phyloP scores from a whole-genome alignment of 768 basidiomycete genomes.

The Guyanaporus albipodus region DNA sequence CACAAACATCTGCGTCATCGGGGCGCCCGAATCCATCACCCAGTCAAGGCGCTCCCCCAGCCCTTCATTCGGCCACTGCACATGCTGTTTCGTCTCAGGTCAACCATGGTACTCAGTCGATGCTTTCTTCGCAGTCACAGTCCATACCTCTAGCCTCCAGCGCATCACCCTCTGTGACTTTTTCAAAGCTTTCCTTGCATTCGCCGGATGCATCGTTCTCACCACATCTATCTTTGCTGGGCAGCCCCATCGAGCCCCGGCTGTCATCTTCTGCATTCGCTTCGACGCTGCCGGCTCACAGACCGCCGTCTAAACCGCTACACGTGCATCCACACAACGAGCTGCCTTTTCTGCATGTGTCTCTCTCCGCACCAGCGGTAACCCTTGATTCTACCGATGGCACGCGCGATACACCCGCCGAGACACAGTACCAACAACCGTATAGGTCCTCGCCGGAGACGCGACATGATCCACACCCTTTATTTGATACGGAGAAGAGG shows the following conservation, averaged over 20 bases:
- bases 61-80: not conserved
- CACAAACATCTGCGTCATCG: slow-evolving; percentile 4
- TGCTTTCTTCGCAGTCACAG: not conserved
- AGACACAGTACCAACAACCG: slow-evolving; percentile 18
- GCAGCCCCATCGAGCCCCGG: slow-evolving; percentile 6
- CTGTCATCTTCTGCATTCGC: not conserved
- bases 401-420: slow-evolving; percentile 24
- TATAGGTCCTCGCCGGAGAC: slow-evolving; percentile 15
- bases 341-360: not conserved
- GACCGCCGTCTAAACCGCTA: slow-evolving; percentile 27
- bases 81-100: not conserved
- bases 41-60: not conserved
- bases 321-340: slow-evolving; percentile 27
- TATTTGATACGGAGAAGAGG: slow-evolving; percentile 10
- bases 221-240: slow-evolving; percentile 9
- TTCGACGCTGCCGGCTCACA: slow-evolving; percentile 7
- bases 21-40: slow-evolving; percentile 6
- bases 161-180: slow-evolving; percentile 45
- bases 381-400: slow-evolving; percentile 8
- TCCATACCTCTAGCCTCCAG: slow-evolving; percentile 5
- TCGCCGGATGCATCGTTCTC: slow-evolving; percentile 26
- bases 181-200: slow-evolving; percentile 50
- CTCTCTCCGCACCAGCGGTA: slow-evolving; percentile 10
- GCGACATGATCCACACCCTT: not conserved
- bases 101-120: not conserved